A percentile compares a stretch with the other conserved stretches of the same genome.
These are phyloP conservation scores for Cutaneotrichosporon sp. DNA, from an alignment of 1,284 basidiomycete genomes.

Conservation along the genomic window DNA sequence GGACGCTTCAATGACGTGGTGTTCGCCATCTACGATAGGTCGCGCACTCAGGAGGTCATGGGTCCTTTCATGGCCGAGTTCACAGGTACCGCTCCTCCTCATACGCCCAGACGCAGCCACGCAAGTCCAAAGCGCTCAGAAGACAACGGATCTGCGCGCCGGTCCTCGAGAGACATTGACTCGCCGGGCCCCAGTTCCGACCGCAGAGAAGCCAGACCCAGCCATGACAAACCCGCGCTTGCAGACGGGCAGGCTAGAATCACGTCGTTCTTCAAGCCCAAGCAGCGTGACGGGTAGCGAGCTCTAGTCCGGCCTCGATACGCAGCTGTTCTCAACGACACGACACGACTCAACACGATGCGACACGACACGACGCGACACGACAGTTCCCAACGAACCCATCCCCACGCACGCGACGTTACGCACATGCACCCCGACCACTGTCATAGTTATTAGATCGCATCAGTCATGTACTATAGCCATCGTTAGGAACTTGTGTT, in stretches of 20 bases:
- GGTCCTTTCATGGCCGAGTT: not conserved
- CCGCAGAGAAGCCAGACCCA: not conserved
- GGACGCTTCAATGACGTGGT: slow-evolving; percentile 18
- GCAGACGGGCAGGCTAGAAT: slow-evolving; percentile 5
- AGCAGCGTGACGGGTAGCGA: not conserved
- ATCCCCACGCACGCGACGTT: not conserved
- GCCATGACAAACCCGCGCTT: not conserved
- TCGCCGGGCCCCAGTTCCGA: not conserved
- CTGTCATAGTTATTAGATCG: not conserved
- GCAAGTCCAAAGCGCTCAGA: too few relatives aligned
- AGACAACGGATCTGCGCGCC: not conserved
- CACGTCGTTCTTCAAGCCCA: slow-evolving; percentile 2
- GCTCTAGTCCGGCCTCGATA: not conserved
- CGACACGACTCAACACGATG: not conserved
- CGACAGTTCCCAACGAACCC: not conserved
- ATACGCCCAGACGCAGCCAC: too few relatives aligned
- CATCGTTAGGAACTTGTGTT: not conserved
- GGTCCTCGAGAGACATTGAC: not conserved
- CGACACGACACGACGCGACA: not conserved
- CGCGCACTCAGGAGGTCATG: not conserved
- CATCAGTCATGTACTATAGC: not conserved
- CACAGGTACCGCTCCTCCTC: not conserved
- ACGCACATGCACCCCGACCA: not conserved
- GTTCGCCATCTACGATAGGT: slow-evolving; percentile 17
- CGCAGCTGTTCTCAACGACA: not conserved